Base-by-base conservation (phyloP, 495 filamentous ascomycete species). In the Talaromyces stipitatus region DNA sequence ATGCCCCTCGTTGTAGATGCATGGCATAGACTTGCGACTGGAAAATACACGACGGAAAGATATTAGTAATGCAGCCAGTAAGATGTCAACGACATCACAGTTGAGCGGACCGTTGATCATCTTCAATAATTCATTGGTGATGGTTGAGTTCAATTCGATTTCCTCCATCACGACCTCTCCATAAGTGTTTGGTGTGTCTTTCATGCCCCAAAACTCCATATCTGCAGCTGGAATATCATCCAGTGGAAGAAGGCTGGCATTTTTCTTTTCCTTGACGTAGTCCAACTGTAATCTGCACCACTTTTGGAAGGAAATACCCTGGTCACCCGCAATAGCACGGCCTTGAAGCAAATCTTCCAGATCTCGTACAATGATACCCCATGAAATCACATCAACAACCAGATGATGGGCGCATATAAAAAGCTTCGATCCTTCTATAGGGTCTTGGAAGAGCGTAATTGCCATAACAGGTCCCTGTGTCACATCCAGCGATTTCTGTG, bases 331-430 rank as follows among this genome's bases (percentile, higher is more conserved):
- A 8, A 41, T 45, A 3, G 14, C 16, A 7, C 47, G 69, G 16
- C 61, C 66, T 26, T 66, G 62, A n/a, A 85, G 61, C 1, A 84
- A 58, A 32, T 78, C 72, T 55, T 83, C 81, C 4, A 85, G 62
- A 54, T 85, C 83, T n/a, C 78, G 66, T 12, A 80, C 69, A 29
- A 86, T 75, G 55, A 83, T 67, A 5, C 74, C 65, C 82, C 82
- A 85, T 1, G 83, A 85, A 9, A 80, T 74, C 6, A 82, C 68
- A 63, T 86, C 83, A 26, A 85, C 71, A 2, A 79, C 79, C 1
- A 85, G 68, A 56, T 85, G 83, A 61, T 86, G 82, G 1, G 76
- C 79, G 2, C 71, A 68, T 4, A 69, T 50, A n/a, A 60, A 60
- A 7, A 68, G 47, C 9, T 61, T 56, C 22, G 62, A 59, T 16